phyloP scores from a whole-genome alignment of 148 eudicot species.

The Rhododendron molle region DNA sequence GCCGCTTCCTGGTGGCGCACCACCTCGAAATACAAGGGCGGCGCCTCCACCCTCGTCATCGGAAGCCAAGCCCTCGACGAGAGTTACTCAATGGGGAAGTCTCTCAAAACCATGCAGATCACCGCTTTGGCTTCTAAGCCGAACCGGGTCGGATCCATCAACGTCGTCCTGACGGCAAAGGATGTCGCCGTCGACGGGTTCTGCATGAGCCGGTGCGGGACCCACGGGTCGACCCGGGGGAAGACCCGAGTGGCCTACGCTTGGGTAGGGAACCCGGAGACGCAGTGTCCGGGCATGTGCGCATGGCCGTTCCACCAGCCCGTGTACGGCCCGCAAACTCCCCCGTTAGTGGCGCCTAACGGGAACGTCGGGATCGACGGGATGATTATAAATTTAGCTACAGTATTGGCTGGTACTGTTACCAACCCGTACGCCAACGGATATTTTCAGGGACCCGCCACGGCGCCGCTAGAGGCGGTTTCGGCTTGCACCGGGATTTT shows the following conservation, averaged over 20 bases:
- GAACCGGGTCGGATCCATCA: slow-evolving; percentile 16
- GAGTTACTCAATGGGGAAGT: slow-evolving; percentile 47
- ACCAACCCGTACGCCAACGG: slow-evolving; percentile 57
- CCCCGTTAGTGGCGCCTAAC: slow-evolving; percentile 47
- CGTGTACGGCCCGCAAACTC: slow-evolving; percentile 49
- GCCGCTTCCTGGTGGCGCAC: slow-evolving; percentile 67
- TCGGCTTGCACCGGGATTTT: slow-evolving; percentile 58
- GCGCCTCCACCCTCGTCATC: slow-evolving; percentile 27
- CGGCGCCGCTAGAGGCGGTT: slow-evolving; percentile 53
- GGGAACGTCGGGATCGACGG: slow-evolving; percentile 65
- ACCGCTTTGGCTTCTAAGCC: slow-evolving; percentile 26
- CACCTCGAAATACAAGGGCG: slow-evolving; percentile 53
- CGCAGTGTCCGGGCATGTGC: slow-evolving; percentile 57
- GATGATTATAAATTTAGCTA: slow-evolving; percentile 51
- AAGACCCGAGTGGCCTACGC: slow-evolving; percentile 28
- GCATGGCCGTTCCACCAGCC: slow-evolving; percentile 63
- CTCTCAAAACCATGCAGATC: slow-evolving; percentile 31
- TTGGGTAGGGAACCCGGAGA: slow-evolving; percentile 57
- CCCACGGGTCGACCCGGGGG: slow-evolving; percentile 36
- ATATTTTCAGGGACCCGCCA: slow-evolving; percentile 47
- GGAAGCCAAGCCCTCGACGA: slow-evolving; percentile 39
- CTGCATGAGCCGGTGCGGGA: slow-evolving; percentile 57
- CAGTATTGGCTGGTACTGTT: slow-evolving; percentile 48
- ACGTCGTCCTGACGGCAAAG: slow-evolving; percentile 45
- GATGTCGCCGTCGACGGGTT: slow-evolving; percentile 70